A percentile compares a stretch with the other conserved stretches of the same genome.
Evolutionary conservation across 371 early-diverging fungal genomes (phyloP).

Genomic region (Blakeslea trispora): DNA sequence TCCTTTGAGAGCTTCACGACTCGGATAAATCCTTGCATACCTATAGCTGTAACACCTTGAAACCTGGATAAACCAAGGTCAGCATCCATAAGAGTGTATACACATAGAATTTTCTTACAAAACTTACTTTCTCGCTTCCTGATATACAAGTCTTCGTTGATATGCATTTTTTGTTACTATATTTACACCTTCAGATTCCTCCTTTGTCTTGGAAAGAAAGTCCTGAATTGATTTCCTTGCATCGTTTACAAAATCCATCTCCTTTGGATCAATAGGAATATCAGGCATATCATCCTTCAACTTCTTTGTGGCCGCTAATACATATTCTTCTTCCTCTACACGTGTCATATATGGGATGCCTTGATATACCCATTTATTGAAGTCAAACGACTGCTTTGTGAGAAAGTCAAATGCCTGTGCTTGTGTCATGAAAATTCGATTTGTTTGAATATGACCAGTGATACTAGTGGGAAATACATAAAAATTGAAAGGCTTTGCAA

Average conservation of each 20-base stretch:
- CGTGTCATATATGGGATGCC: conserved; percentile 78
- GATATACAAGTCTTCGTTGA: conserved; percentile 67
- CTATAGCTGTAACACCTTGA: conserved; percentile 46
- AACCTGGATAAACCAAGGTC: conserved; percentile 20
- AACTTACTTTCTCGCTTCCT: conserved; percentile 60
- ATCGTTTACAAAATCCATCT: conserved; percentile 52
- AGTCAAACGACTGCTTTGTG: conserved; percentile 75
- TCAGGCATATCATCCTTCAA: conserved; percentile 58
- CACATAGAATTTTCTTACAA: too few species aligned
- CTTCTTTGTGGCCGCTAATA: conserved; percentile 42
- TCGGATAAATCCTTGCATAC: conserved; percentile 45
- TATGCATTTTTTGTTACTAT: conserved; percentile 56
- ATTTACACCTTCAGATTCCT: conserved; percentile 44
- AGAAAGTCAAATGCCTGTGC: conserved; percentile 81
- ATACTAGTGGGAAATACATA: conserved; percentile 80
- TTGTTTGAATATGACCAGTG: conserved; percentile 60
- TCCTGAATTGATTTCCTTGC: conserved; percentile 46
- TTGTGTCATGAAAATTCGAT: conserved; percentile 66
- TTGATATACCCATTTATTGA: conserved; percentile 78
- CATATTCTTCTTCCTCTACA: conserved; percentile 60
- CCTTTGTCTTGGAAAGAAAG: conserved; percentile 45
- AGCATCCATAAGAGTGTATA: neutral
- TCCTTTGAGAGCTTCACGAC: conserved; percentile 43
- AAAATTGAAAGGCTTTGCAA: conserved; percentile 86
- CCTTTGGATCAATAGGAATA: conserved; percentile 64